phyloP scores from a whole-genome alignment of 768 basidiomycete species.

The Tylopilus sp. region DNA sequence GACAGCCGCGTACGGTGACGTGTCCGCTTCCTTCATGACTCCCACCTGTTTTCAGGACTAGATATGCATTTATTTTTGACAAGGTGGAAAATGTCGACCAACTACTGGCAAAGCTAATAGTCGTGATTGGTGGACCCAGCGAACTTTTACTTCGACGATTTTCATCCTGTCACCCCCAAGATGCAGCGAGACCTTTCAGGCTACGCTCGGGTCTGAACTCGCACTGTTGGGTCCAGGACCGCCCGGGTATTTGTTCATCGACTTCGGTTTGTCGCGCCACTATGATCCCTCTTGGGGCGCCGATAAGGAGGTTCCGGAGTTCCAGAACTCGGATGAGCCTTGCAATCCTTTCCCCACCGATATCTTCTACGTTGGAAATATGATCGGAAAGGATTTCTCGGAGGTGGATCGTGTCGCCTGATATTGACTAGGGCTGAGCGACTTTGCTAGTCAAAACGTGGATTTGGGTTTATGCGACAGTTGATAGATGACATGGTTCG shows the following conservation, averaged over 20 bases:
- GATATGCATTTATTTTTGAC: conserved; percentile 71
- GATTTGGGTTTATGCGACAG: conserved; percentile 27
- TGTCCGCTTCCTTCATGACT: neutral
- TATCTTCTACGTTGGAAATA: neutral
- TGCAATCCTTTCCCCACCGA: neutral
- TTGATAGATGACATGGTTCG: conserved; percentile 38
- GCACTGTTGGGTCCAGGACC: neutral
- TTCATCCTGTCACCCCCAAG: neutral
- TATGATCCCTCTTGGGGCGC: neutral
- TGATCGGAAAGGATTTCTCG: neutral
- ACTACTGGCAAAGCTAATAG: conserved; percentile 82
- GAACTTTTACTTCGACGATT: neutral
- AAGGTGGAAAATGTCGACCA: no score
- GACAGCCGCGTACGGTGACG: no score
- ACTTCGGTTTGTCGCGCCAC: neutral
- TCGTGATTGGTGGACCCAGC: neutral
- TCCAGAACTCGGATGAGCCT: neutral
- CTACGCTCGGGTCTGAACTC: neutral
- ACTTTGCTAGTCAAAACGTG: neutral
- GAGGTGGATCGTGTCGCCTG: no score
- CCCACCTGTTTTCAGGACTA: conserved; percentile 57
- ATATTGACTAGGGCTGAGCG: no score
- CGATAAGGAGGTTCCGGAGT: neutral
- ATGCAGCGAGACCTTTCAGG: neutral
- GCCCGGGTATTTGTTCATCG: neutral